Evolutionary conservation across 2,329 filamentous ascomycete genomes (phyloP).

Genomic region (Cladophialophora chaetospira): DNA sequence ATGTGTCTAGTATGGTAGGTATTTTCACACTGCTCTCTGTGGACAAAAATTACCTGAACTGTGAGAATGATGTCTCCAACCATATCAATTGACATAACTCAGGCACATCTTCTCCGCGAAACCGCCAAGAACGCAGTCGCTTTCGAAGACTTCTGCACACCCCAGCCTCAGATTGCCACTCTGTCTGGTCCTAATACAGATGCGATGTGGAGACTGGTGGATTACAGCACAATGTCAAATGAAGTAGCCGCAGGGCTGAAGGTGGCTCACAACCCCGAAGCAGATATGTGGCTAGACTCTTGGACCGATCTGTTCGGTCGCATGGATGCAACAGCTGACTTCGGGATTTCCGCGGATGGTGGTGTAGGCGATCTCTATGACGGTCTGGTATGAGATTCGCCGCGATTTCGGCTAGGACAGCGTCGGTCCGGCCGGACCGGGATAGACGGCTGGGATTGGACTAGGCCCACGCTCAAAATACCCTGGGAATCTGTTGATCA

Average conservation of each 20-base stretch:
- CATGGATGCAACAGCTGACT: background rate
- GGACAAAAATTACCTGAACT: background rate
- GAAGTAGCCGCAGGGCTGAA: background rate
- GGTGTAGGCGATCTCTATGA: background rate
- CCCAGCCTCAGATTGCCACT: background rate
- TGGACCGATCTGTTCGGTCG: conserved; percentile 7
- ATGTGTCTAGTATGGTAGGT: conserved; percentile 15
- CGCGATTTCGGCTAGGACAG: too few species aligned
- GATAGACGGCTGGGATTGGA: background rate
- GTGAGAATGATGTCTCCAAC: background rate
- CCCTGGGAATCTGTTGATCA: background rate
- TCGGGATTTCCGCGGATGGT: background rate
- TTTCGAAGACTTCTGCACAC: background rate
- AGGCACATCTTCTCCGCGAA: background rate
- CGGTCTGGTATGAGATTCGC: background rate
- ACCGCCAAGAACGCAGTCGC: background rate
- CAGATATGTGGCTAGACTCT: conserved; percentile 4
- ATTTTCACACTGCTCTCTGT: background rate
- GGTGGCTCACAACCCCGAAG: background rate
- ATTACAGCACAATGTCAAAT: conserved; percentile 20
- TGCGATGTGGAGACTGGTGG: conserved; percentile 14
- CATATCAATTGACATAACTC: background rate
- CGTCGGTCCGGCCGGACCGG: background rate
- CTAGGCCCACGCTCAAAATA: background rate
- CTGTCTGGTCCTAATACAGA: background rate